Base-by-base conservation (phyloP, 2,329 filamentous ascomycete genomes). In the Aspergillus sp. region DNA sequence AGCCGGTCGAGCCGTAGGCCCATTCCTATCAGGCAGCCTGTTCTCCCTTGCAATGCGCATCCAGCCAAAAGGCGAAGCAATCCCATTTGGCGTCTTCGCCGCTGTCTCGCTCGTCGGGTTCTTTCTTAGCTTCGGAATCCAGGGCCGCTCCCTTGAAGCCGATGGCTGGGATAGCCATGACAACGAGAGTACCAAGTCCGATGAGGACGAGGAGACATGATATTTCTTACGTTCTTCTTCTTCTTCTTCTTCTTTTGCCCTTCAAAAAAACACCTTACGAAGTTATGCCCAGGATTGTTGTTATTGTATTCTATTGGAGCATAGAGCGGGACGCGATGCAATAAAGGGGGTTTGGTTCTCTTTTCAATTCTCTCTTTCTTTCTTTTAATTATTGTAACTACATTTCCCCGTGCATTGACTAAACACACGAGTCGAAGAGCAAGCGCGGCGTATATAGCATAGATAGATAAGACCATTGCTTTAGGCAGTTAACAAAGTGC, bases 21-120 rank as follows among this genome's bases (percentile, higher is more conserved):
- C 95, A 0, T 93, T 98, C 64, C 79, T 96, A 0, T 95, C 92
- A 0, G 95, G 95, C 0, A 87, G 87, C 0, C 79, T 99, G 0
- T 99, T 96, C 73, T 91, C 91, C 0, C 79, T 93, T 1, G 88
- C 91, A 0, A 88, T 86, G 0, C 82, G 84, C 49, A 82, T 96
- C 5, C 79, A 82, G 11, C 90, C 88, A 2, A 95, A 92, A 68
- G 93, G 95, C 1, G 93, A 96, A 73, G 86, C 87, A 1, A 76
- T 98, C 4, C 87, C 90, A 0, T 99, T 96, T 83, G 90, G 91
- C 1, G 74, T 96, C 0, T 98, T 98, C 71, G 93, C 89, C 0
- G 91, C 89, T 0, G 82, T 98, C 2, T 85, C 91, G 0, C 86
- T 96, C 33, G 59, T 92, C 0, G 95, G 93, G 0, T 96, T 93